Base-by-base conservation (phyloP, 1,284 basidiomycete species). In the Sporisorium scitamineum region DNA sequence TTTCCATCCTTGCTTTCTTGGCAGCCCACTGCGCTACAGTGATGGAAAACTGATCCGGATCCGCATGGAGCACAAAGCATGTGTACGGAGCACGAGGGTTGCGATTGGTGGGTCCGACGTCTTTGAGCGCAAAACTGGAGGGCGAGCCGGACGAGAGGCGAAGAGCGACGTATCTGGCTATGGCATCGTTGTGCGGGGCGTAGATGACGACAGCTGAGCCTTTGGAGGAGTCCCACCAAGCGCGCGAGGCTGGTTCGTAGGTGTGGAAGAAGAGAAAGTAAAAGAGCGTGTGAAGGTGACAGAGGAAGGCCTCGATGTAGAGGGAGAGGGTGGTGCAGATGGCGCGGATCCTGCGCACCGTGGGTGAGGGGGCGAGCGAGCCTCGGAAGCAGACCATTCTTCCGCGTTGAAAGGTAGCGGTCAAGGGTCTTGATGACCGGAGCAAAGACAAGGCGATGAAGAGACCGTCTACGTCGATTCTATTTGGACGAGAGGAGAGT, bases 21-120 rank as follows among this genome's bases (percentile, higher is more conserved):
- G 68, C 76, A 13, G 76, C 76, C 76, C 76, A 78, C 48, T 75
- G 67, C 0, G 76, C 73, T 27, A 78, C 73, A 1, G 73, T 67
- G 52, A 70, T 69, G 27, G 76, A 67, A 31, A 78, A 70, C 27
- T 72, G 69, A 47, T 68, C 58, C 7, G 72, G 58, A 42, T 78
- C 73, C 45, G 59, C 55, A 34, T 76, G 71, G 11, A 78, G 47
- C 2, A 78, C 72, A 24, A 78, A 70, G 69, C 76, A 78, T 3
- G 72, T 76, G n/a, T 76, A 76, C 6, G 76, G 76, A 6, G 68
- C 64, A 16, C 60, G 65, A 44, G 74, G 65, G 20, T 67, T 65
- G 18, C 48, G 54, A 29, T 59, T 59, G 7, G 65, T 65, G 7
- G 69, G 66, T 9, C 72, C 74, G 18, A 61, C 58, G 16, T 75